Evolutionary conservation across 305 asterid species (phyloP).

Genomic region (Fraxinus nigra): DNA sequence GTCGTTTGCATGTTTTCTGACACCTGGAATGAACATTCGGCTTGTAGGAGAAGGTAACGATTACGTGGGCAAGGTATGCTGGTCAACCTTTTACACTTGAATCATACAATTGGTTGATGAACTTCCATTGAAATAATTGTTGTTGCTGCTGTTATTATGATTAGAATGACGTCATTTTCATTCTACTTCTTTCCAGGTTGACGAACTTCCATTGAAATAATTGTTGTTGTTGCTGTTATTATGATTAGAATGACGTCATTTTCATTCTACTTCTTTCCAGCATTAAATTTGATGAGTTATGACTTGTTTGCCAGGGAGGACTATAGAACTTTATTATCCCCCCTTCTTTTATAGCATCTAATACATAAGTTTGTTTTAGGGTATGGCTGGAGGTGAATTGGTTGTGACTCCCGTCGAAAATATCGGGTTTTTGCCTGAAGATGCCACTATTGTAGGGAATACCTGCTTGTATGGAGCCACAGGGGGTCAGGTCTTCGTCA

Average conservation of each 20-base stretch:
- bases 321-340: not conserved
- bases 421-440: conserved; percentile 83
- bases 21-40: conserved; percentile 97
- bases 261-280: not conserved
- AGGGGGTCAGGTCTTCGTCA: conserved; percentile 84
- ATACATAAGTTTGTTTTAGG: conserved; percentile 39
- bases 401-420: conserved; percentile 78
- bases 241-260: not conserved
- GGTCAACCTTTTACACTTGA: conserved; percentile 4
- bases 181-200: not conserved
- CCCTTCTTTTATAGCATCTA: conserved; percentile 9
- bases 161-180: not conserved
- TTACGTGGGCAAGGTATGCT: conserved; percentile 87
- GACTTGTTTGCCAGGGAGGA: not conserved
- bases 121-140: not conserved
- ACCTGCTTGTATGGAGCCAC: conserved; percentile 99
- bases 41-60: conserved; percentile 95
- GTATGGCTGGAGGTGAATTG: conserved; percentile 99
- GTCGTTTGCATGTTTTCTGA: conserved; percentile 83
- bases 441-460: conserved; percentile 92
- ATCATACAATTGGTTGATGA: not conserved
- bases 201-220: not conserved
- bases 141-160: not conserved
- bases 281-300: not conserved
- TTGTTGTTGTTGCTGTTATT: not conserved